These are phyloP conservation scores for Apiospora hydei DNA, from an alignment of 2,329 filamentous ascomycete genomes.

Conservation along the genomic window DNA sequence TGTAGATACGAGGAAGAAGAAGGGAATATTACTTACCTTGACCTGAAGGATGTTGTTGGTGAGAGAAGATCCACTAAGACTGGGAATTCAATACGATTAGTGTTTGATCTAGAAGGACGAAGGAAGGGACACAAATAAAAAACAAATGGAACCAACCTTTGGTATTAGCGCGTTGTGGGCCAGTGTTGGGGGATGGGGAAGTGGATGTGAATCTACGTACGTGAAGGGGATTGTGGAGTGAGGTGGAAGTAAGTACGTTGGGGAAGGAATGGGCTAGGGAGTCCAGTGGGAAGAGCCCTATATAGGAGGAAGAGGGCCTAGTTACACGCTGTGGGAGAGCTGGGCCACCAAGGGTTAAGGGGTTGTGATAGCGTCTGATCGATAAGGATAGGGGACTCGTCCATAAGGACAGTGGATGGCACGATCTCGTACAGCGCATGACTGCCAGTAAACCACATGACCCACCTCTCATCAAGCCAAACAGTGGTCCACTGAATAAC, in stretches of 20 bases:
- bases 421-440: not conserved
- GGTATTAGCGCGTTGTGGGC: not conserved
- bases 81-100: not conserved
- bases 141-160: not conserved
- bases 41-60: not conserved
- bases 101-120: not conserved
- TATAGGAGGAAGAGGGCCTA: not conserved
- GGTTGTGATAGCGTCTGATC: not conserved
- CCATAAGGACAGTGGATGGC: not conserved
- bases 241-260: not conserved
- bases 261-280: too few species aligned
- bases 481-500: conserved; percentile 10
- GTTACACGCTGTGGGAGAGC: not conserved
- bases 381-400: not conserved
- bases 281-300: not conserved
- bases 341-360: not conserved
- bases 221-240: too few species aligned
- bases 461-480: not conserved
- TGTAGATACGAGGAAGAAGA: not conserved
- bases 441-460: not conserved
- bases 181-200: not conserved
- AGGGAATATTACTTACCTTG: not conserved
- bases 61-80: not conserved
- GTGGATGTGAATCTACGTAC: too few species aligned
- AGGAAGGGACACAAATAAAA: not conserved